phyloP scores from a whole-genome alignment of 257 asterid species.

The Przewalskia tangutica region DNA sequence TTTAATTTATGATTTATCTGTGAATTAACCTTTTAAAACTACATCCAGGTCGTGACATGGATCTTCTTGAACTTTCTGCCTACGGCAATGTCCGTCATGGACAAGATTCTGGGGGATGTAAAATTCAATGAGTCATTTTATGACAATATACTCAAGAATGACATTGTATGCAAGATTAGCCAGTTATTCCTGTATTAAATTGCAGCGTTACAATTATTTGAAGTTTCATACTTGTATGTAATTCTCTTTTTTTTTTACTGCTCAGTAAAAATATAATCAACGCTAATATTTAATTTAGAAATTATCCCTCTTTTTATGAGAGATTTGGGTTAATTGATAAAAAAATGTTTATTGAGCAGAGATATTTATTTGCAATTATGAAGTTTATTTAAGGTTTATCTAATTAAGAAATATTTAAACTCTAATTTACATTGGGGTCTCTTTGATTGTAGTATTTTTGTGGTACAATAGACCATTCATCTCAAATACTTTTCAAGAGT shows the following conservation, averaged over 20 bases:
- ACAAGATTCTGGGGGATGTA: conserved; percentile 71
- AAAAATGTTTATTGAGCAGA: too few relatives aligned
- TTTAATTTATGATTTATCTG: not conserved
- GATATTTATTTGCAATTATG: too few relatives aligned
- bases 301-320: too few relatives aligned
- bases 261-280: too few relatives aligned
- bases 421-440: too few relatives aligned
- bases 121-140: conserved; percentile 38
- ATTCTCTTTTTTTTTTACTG: not conserved
- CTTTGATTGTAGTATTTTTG: too few relatives aligned
- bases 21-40: not conserved
- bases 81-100: conserved; percentile 69
- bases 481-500: too few relatives aligned
- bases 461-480: too few relatives aligned
- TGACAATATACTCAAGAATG: not conserved
- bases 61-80: conserved; percentile 84
- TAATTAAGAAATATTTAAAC: too few relatives aligned
- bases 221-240: not conserved
- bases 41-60: conserved; percentile 85
- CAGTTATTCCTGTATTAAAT: not conserved
- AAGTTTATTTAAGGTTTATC: too few relatives aligned
- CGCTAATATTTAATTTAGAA: too few relatives aligned
- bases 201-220: not conserved
- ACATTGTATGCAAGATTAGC: not conserved
- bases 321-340: too few relatives aligned